Evolutionary conservation across 2,329 filamentous ascomycete genomes (phyloP).

Genomic region (Pseudogymnoascus sp.): DNA sequence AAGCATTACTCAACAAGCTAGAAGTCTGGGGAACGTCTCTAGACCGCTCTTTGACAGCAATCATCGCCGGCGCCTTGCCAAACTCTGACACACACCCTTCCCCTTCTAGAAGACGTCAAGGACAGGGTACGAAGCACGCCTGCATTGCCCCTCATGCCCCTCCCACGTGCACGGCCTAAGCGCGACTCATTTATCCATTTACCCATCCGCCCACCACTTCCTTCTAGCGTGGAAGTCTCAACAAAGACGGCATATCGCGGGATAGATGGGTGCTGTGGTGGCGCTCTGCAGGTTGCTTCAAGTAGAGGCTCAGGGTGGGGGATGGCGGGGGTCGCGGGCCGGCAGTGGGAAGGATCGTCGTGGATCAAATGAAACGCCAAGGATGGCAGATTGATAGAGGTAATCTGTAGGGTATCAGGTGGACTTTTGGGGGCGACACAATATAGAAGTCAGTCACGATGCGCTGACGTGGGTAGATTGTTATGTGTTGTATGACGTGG

Average conservation of each 20-base stretch:
- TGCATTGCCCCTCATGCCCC: conserved; percentile 3
- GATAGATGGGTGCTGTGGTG: background rate
- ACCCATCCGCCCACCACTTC: background rate
- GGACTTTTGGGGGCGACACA: background rate
- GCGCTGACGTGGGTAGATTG: background rate
- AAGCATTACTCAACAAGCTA: background rate
- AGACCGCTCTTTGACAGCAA: conserved; percentile 6
- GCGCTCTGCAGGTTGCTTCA: background rate
- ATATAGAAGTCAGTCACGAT: background rate
- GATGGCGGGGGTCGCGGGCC: background rate
- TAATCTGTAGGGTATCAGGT: conserved; percentile 8
- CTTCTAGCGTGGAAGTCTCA: conserved; percentile 2
- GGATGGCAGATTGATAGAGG: background rate
- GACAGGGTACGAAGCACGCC: conserved; percentile 1
- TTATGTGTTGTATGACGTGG: conserved; percentile 1
- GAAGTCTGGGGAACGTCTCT: background rate
- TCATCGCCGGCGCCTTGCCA: background rate
- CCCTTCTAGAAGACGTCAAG: background rate
- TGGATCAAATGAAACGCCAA: conserved; percentile 4
- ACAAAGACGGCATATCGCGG: background rate
- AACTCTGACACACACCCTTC: background rate
- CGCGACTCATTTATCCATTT: background rate
- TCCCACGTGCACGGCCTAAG: conserved; percentile 1
- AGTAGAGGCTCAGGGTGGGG: conserved; percentile 1
- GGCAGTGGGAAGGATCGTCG: conserved; percentile 1